Conservation (phyloP, 2,329 filamentous ascomycete species). For the Herpomyces periplanetae region DNA sequence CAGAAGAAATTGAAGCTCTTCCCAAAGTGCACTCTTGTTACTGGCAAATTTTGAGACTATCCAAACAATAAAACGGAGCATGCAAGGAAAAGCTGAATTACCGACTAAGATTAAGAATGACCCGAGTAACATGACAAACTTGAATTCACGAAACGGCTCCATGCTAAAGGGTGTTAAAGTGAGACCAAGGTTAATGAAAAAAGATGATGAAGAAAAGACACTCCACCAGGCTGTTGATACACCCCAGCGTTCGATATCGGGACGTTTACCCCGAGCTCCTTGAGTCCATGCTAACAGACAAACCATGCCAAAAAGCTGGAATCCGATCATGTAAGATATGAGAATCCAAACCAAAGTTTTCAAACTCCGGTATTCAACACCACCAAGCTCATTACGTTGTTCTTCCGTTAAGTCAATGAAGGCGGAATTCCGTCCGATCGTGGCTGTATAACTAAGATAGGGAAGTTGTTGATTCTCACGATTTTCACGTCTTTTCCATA, state of each 20-base stretch:
- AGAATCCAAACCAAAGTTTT: constrained; percentile 50
- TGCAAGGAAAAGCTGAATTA: constrained; percentile 76
- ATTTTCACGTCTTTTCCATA: no score
- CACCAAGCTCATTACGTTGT: constrained; percentile 70
- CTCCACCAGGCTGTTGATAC: constrained; percentile 51
- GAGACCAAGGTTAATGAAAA: constrained; percentile 83
- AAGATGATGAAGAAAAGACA: constrained; percentile 48
- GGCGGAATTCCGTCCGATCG: constrained; percentile 60
- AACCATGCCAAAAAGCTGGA: constrained; percentile 33
- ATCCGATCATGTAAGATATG: constrained; percentile 35
- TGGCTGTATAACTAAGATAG: constrained; percentile 77
- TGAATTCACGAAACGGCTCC: constrained; percentile 40
- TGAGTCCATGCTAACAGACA: constrained; percentile 41
- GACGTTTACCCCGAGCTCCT: no score
- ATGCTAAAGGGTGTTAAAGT: constrained; percentile 78
- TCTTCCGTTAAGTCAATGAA: constrained; percentile 62
- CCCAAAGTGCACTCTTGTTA: constrained; percentile 28
- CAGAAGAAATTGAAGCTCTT: constrained; percentile 57
- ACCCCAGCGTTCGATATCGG: constrained; percentile 20
- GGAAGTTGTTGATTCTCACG: constrained; percentile 22
- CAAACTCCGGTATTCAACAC: constrained; percentile 73
- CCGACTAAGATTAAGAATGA: constrained; percentile 68
- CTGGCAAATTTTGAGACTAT: constrained; percentile 23
- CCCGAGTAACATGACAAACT: constrained; percentile 33
- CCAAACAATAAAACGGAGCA: constrained; percentile 84